Conservation (phyloP, 257 asterid genomes). For the Lantana camara region DNA sequence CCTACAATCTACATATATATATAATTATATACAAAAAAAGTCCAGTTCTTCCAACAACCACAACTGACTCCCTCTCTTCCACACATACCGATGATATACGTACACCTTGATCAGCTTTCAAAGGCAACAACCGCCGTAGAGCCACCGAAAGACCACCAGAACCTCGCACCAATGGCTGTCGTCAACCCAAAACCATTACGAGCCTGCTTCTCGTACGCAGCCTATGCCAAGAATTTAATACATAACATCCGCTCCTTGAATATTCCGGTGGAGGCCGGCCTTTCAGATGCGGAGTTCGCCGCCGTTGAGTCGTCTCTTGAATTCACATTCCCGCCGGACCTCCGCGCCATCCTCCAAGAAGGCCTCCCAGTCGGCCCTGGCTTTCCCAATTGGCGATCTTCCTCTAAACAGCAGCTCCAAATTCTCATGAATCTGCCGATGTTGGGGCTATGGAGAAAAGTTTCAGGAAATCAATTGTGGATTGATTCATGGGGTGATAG, state of each 20-base stretch:
- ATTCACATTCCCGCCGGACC: conserved; percentile 82
- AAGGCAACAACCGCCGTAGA: conserved; percentile 35
- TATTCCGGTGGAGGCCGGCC: conserved; percentile 71
- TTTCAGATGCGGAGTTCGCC: conserved; percentile 62
- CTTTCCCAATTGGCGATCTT: conserved; percentile 87
- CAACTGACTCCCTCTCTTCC: not conserved
- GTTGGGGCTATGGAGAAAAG: conserved; percentile 54
- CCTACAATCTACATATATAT: too few relatives aligned
- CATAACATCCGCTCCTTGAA: conserved; percentile 48
- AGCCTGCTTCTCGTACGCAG: conserved; percentile 88
- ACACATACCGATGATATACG: conserved; percentile 5
- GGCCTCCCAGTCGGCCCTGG: conserved; percentile 86
- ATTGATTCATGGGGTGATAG: conserved; percentile 61
- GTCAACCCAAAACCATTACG: conserved; percentile 42
- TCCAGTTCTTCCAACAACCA: not conserved
- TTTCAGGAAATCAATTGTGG: conserved; percentile 59
- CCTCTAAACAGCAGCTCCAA: conserved; percentile 68
- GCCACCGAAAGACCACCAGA: conserved; percentile 9
- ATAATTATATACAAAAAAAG: conserved; percentile 11
- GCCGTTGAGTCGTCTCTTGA: conserved; percentile 50
- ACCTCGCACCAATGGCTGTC: conserved; percentile 30
- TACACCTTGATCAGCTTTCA: conserved; percentile 18
- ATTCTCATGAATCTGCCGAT: conserved; percentile 50
- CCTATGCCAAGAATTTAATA: conserved; percentile 78
- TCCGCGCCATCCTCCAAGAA: conserved; percentile 77